Evolutionary conservation across 805 yeast genomes (phyloP), one percentile per base, ranked within the genome.

Genomic region (Candida bentonensis): DNA sequence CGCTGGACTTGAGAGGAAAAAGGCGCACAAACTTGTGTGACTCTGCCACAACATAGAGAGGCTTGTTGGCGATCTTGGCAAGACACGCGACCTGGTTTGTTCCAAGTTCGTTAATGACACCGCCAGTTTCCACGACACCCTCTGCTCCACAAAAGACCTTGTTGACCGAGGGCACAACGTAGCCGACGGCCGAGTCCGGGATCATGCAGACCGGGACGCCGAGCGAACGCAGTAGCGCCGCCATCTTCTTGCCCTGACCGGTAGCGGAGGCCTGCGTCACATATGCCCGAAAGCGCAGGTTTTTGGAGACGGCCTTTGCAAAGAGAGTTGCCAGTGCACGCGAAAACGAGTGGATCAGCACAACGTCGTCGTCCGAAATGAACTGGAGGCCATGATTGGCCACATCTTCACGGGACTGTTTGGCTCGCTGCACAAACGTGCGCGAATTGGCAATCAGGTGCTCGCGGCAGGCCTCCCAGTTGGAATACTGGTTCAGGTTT

Each of bases 51-150:
- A 87, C 97, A 54, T 88, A 92, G 40, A 92, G 74, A 3, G 97
- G 98, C 60, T 86, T 89, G 59, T 86, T 82, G 48, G 94, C 83
- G 47, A 82, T 78, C 53, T 83, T 81, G 2, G 97, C 95, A 47
- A 92, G 66, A 40, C 92, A 89, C 33, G 96, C 96, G 42, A 89
- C 81, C 57, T 92, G 96, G 62, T 85, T 92, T 1, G 95, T 80
- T 3, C 99, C 99, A 49, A 92, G 61, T 51, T 64, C 88, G 63
- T 92, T 92, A 53, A 92, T 89, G 41, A 94, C 86, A 26, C 99
- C 99, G 46, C 99, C 99, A 60, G 94, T 82, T 66, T 92, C 99
- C 2, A 95, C 95, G 2, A 92, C 99, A 53, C 99, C 99, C 64
- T 92, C 98, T 1, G 98, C 98, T 45, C 99, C 99, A 51, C 92